These are phyloP conservation scores for Coniochaeta sp. DNA, from an alignment of 2,329 filamentous ascomycete genomes.

Conservation along the genomic window DNA sequence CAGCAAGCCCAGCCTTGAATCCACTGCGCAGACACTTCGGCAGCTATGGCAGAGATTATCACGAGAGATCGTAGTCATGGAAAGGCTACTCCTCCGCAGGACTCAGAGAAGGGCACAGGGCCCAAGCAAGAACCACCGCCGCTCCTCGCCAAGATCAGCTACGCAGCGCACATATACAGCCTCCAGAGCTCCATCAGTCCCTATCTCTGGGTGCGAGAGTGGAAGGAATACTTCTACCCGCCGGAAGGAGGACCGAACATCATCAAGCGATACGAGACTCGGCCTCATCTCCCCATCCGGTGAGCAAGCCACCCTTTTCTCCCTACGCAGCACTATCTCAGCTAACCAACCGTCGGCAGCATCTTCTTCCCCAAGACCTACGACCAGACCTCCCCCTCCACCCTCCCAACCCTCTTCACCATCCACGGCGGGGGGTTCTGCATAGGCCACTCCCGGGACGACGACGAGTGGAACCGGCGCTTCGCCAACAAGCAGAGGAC, in stretches of 20 bases:
- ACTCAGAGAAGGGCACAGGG: not conserved
- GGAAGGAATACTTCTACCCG: conserved; percentile 21
- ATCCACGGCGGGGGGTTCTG: conserved; percentile 47
- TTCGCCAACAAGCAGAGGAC: conserved; percentile 32
- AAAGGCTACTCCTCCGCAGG: not conserved
- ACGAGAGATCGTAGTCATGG: not conserved
- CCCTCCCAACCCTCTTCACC: conserved; percentile 37
- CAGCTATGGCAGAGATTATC: not conserved
- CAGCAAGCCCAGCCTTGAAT: too few relatives aligned
- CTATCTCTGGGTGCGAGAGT: conserved; percentile 15
- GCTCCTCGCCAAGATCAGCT: conserved; percentile 15
- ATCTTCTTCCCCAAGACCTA: conserved; percentile 33
- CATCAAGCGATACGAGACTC: conserved; percentile 26
- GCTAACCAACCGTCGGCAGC: conserved; percentile 10
- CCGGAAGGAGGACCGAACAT: conserved; percentile 19
- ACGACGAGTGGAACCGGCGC: conserved; percentile 38
- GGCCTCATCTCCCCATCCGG: conserved; percentile 25
- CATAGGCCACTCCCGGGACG: conserved; percentile 32
- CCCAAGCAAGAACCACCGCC: conserved; percentile 10
- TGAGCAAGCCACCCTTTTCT: conserved; percentile 10
- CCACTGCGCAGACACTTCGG: not conserved
- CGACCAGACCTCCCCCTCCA: conserved; percentile 15
- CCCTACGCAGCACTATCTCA: too few relatives aligned
- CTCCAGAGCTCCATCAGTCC: conserved; percentile 14
- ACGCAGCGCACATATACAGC: conserved; percentile 17